Evolutionary conservation across 305 asterid genomes (phyloP), one percentile per base, ranked within the genome.

Genomic region (Rubia peregrina): DNA sequence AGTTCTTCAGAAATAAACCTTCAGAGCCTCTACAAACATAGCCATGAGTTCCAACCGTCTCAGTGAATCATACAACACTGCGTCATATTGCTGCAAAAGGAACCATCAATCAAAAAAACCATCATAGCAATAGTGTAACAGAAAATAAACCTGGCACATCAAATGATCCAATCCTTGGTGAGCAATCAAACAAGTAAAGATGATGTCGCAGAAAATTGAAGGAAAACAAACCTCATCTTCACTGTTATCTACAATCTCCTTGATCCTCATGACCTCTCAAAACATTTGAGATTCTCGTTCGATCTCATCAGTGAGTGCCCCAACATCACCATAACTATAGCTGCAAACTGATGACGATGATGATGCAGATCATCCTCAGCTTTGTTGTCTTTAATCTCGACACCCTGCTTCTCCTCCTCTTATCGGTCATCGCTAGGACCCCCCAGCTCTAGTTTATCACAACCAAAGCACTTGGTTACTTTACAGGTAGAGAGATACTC

Each of bases 401-500:
- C 62, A 55, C 22, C 81, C n/a, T 64, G 84, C 33, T 68, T n/a
- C 3, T 65, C 75, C 1, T 83, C 80, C n/a, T 61, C 85, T 14
- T 79, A 81, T 41, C 61, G 80, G 11, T 49, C 85, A 22, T 16
- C 83, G 70, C 62, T 72, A 5, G 96, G 94, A 33, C 87, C 82
- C 0, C 85, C 85, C 77, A 88, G 75, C 66, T 85, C 92, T 63
- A 86, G 70, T 33, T 80, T 77, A 38, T 89, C 92, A 70, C 99
- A 94, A n/a, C 96, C 95, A 63, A 70, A 78, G 72, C 99, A 94
- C 85, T 75, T 85, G 30, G 81, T 83, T 33, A 77, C 42, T 82
- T 87, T 91, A 73, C 96, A 87, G 62, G 96, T 68, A 81, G 89
- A 94, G n/a, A 94, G 81, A 80, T 78, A 71, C 88, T 94, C 97